Base-by-base conservation (phyloP, 371 early-diverging fungal genomes). In the Cokeromyces recurvatus region DNA sequence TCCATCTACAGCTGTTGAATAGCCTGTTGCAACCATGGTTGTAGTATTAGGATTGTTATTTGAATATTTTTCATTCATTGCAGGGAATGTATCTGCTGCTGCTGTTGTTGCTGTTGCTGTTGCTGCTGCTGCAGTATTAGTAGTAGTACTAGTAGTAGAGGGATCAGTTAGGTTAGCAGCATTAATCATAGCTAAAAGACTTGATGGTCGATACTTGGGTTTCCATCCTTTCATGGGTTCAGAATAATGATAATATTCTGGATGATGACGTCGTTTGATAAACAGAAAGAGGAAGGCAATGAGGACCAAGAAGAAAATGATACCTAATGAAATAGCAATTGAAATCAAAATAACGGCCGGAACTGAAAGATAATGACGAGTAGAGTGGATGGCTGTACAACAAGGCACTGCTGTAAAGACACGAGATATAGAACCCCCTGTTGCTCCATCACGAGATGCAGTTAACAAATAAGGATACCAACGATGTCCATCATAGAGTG, bases 321-420 rank as follows among this genome's bases (percentile, higher is more conserved):
- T 57, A 4, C 73, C 82, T 15, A 88, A 67, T 3, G 90, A 84
- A 24, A 86, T 81, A 15, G 82, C 88, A 23, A 85, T 67, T 12
- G 90, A 81, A 32, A 89, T 81, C 14, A 89, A 59, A 31, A 90
- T 79, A 3, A 90, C 84, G 22, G 84, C 71, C 5, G 84, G 81
- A 0, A 82, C 56, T 2, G 87, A 71, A 14, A 80, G 52, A 44
- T 67, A 67, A 14, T 23, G 39, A 20, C 40, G 52, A 3, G n/a
- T 39, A 8, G 19, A 8, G 11, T 27, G 31, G 17, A 32, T 47
- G 4, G 47, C 53, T 11, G 57, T 66, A 29, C 66, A 66, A 23
- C 64, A 68, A 3, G 32, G 41, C 0, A 55, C 31, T 21, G 61
- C 38, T 42, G 49, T 64, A 45, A 54, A 66, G 38, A 27, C 64